Evolutionary conservation across 495 filamentous ascomycete genomes (phyloP).

Genomic region (Paragyromitra xinjiangensis): DNA sequence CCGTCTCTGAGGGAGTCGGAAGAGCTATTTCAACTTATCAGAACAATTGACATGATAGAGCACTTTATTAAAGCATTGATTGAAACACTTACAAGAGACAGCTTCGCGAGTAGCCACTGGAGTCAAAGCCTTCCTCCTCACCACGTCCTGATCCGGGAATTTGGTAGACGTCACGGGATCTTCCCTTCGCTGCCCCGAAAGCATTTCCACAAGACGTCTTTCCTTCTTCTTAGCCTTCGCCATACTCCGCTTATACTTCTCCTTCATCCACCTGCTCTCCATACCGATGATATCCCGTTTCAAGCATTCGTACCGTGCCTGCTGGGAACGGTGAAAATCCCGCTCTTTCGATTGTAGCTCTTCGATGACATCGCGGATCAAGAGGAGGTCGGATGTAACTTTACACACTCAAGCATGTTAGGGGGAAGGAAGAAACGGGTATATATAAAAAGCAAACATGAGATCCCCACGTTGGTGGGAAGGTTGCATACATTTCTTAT

Average conservation of each 20-base stretch:
- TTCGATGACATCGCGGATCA: constrained; percentile 27
- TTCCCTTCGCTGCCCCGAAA: neutral
- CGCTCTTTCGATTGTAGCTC: constrained; percentile 18
- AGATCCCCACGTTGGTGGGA: neutral
- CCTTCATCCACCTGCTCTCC: constrained; percentile 23
- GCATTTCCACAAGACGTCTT: neutral
- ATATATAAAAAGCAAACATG: neutral
- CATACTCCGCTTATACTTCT: constrained; percentile 8
- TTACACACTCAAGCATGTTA: neutral
- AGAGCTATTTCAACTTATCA: constrained; percentile 3
- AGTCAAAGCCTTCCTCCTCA: constrained; percentile 2
- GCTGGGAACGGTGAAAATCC: constrained; percentile 14
- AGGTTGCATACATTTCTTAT: constrained; percentile 8
- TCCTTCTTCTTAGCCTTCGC: neutral
- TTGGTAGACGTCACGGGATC: neutral
- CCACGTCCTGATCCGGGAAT: neutral
- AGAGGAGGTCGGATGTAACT: constrained; percentile 26
- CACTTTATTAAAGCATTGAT: neutral
- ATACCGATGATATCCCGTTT: constrained; percentile 27
- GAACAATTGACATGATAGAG: neutral
- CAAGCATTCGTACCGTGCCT: constrained; percentile 19
- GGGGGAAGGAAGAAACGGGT: neutral
- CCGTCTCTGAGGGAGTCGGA: constrained; percentile 7
- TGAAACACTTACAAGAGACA: constrained; percentile 9
- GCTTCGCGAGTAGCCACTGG: neutral